Evolutionary conservation across 345 rosid genomes (phyloP), one percentile per base, ranked within the genome.

Genomic region (Syzygium oleosum): DNA sequence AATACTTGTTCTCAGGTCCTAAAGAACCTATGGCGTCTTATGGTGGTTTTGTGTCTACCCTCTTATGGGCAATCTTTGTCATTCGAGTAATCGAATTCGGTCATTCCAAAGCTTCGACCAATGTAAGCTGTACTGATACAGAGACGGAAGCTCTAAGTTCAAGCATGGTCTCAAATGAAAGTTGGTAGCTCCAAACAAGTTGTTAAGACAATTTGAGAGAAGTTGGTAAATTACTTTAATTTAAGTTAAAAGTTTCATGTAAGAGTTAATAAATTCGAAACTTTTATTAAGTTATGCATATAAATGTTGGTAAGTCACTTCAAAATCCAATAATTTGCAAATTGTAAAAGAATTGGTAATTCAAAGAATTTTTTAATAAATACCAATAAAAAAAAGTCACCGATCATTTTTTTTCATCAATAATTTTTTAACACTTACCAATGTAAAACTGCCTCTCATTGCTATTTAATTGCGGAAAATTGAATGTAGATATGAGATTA

Each of bases 171-270:
- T 86, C 27, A 38, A 59, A 59, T 25, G 31, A 29, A 59, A 59
- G 65, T 59, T 27, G 16, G 14, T 97, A 84, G 87, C 58, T 87
- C 98, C 95, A 86, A 96, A 92, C 92, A 95, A 87, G 53, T 95
- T 96, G 68, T 92, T 92, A 88, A 98, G 94, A 92, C 92, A 84
- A 51, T 38, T 85, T 52, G 85, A 85, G 73, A 86, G 65, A 88
- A 85, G 65, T 59, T 59, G 29, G 15, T 59, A 59, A 0, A 59
- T 59, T 59, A 11, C 29, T 58, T 97, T 80, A 59, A 59, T 59
- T 59, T 59, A 59, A 31, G 65, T 59, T 27, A 29, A 59, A 12
- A 59, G 29, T 59, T 59, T 59, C 15, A 25, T 25, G 12, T 0
- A 59, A 59, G 29, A 59, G 65, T 59, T 59, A 25, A 25, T 59